Base-by-base conservation (phyloP, 257 asterid genomes). In the Datura wrightii region DNA sequence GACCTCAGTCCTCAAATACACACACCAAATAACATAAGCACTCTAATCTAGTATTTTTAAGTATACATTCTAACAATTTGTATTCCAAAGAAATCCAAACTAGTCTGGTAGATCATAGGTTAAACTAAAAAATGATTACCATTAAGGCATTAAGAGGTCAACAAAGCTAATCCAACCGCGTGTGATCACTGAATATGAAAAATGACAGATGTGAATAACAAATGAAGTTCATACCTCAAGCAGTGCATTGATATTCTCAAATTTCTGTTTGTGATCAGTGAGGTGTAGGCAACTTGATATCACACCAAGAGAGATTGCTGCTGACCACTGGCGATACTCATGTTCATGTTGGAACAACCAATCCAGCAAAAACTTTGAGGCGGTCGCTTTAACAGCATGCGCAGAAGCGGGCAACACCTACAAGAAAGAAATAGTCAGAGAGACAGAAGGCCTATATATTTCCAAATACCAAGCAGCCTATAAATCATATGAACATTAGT, bases 231-330 rank as follows among this genome's bases (percentile, higher is more conserved):
- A 82, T 90, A 97, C 99, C 98, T 93, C 91, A 85, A 97, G 91
- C 85, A 97, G 96, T 56, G 94, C 88, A 87, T 88, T 93, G 84
- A 94, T 93, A 85, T 84, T 93, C 84, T 92, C 90, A 58, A 85
- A 87, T 92, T 93, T 97, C 90, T 90, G 98, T 80, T 92, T 93
- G 85, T 87, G 92, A 90, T 97, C 99, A 34, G 99, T 97, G 84
- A 91, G 91, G 71, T 97, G 98, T 86, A 94, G 92, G 91, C 96
- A 90, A 92, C 98, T 94, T 83, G 98, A 90, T 85, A 97, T 89
- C 93, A 95, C 86, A 82, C 99, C 99, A 86, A 97, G 93, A 91
- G 98, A 93, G 82, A 97, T 94, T 66, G 98, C 98, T 41, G 98
- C 97, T 79, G 98, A 89, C 98, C 98, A 97, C 90, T 97, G 99